Evolutionary conservation across 1,139 yeast species (phyloP), one percentile per base, ranked within the genome.

Genomic region (Pichia sp.): DNA sequence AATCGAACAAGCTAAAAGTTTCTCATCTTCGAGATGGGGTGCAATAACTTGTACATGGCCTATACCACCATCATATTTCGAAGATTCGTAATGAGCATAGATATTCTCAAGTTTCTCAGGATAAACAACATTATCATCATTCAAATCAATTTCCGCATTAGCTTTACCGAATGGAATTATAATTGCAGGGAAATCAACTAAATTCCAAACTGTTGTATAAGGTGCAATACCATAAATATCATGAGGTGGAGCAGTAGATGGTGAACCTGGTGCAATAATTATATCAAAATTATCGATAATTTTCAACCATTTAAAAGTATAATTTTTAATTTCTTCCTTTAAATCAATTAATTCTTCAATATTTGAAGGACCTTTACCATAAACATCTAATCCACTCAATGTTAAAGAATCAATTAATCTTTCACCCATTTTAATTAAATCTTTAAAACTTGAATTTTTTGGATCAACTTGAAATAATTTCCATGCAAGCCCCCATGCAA

Each of bases 151-250:
- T 7, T 33, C 44, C 35, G 61, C 62, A 53, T 78, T 82, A 51
- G 74, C 82, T 56, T 59, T 67, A 12, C 83, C 80, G 9, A 82
- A 72, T 51, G 81, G 84, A 60, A 77, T 64, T 2, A 69, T 68
- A 45, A 77, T 68, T 31, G 77, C 68, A 32, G 85, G 82, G 51
- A 74, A 66, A 54, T 79, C 85, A 50, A 78, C 60, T 41, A 79
- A 55, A 57, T 79, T 79, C 69, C 76, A 81, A 50, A 79, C 69
- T 0, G 84, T 61, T 10, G 86, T 79, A 63, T 81, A 81, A 36
- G 72, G 70, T 38, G 74, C 78, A 14, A 79, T 76, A 35, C 58
- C 59, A 30, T 52, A 52, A 23, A 49, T 45, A 22, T 50, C 48
- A 38, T 56, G 49, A 37, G 69, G 71, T 20, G 88, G 85, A 4